Evolutionary conservation across 306 rosid species (phyloP).

Genomic region (Pyrus communis): DNA sequence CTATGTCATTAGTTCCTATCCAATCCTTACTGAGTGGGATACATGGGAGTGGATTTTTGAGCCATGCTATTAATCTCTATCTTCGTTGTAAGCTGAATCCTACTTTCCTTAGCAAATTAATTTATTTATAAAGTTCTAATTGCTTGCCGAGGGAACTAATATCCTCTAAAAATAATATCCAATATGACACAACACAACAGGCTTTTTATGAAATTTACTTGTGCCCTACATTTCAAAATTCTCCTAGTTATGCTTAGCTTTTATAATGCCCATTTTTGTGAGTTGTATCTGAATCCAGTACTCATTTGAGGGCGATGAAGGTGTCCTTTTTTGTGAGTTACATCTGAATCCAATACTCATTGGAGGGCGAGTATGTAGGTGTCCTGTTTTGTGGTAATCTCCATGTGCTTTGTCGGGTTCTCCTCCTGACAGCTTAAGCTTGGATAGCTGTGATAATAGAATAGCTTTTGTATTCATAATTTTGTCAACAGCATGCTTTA

Average conservation of each 20-base stretch:
- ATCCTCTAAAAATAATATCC: not conserved
- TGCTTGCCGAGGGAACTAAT: not conserved
- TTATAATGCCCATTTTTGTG: too few species aligned
- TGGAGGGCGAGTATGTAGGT: too few species aligned
- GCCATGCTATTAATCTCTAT: conserved; percentile 84
- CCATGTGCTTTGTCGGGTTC: too few species aligned
- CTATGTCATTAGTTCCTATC: conserved; percentile 81
- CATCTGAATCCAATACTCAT: too few species aligned
- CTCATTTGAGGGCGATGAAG: too few species aligned
- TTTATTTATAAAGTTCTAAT: not conserved
- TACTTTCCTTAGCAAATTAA: not conserved
- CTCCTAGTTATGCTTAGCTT: not conserved
- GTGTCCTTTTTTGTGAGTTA: too few species aligned
- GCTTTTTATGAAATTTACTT: not conserved
- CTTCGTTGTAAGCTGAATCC: conserved; percentile 64
- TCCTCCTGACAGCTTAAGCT: too few species aligned
- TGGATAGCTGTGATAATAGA: too few species aligned
- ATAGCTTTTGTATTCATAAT: too few species aligned
- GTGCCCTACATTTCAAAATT: not conserved
- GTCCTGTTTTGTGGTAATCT: too few species aligned
- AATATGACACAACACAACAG: not conserved
- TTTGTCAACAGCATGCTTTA: too few species aligned
- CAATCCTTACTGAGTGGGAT: conserved; percentile 76
- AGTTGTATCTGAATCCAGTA: too few species aligned
- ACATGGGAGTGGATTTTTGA: conserved; percentile 82